These are phyloP conservation scores for Drosera capensis DNA, from an alignment of 148 eudicot genomes.

Conservation along the genomic window DNA sequence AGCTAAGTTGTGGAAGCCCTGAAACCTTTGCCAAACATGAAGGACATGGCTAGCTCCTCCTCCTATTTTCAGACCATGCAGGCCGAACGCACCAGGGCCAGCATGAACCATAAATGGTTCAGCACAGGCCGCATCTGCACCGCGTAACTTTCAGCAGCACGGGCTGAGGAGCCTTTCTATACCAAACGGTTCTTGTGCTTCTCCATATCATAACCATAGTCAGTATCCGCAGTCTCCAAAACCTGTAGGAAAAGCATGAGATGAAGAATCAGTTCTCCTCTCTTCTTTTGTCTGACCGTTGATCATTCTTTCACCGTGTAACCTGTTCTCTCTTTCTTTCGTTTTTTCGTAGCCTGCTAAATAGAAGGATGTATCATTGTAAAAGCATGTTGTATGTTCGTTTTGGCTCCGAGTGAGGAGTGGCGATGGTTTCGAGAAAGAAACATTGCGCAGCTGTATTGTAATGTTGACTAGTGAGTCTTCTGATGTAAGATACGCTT, in stretches of 20 bases:
- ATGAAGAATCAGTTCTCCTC: neutral
- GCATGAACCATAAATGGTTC: constrained; percentile 32
- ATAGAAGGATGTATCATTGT: no score
- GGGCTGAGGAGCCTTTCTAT: constrained; percentile 32
- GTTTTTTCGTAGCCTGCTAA: neutral
- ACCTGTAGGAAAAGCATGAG: constrained; percentile 29
- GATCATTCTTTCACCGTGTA: constrained; percentile 1
- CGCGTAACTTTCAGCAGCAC: constrained; percentile 34
- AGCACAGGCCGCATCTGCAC: constrained; percentile 8
- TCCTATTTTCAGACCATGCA: constrained; percentile 52
- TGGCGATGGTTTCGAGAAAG: no score
- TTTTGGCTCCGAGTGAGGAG: no score
- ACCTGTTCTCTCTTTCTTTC: neutral
- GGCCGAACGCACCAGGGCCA: constrained; percentile 35
- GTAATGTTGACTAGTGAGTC: no score
- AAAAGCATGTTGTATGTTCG: no score
- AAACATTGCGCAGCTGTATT: no score
- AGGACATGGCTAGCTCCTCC: constrained; percentile 69
- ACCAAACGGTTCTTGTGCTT: constrained; percentile 47
- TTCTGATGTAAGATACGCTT: no score
- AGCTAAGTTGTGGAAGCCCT: constrained; percentile 52
- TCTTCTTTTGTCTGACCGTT: neutral
- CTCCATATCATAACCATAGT: constrained; percentile 46
- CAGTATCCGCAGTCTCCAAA: constrained; percentile 37
- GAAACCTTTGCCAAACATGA: constrained; percentile 54